Conservation (phyloP, 1,284 basidiomycete species). For the Anthracocystis setariae region DNA sequence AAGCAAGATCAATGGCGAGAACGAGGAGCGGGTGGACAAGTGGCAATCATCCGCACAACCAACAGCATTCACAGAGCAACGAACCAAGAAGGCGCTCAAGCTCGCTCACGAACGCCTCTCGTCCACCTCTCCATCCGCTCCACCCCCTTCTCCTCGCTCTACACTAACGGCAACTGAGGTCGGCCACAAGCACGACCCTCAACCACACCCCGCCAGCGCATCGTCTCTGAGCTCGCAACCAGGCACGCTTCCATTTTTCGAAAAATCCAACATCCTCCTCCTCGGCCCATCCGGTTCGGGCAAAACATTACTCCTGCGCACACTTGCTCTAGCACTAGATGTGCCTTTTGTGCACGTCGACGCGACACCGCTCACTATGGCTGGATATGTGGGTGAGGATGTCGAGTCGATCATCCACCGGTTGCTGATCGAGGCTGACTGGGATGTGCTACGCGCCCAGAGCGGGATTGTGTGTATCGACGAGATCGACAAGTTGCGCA, state of each 20-base stretch:
- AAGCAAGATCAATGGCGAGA: background rate
- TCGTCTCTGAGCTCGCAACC: constrained; percentile 22
- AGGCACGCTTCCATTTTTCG: constrained; percentile 70
- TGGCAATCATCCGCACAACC: constrained; percentile 27
- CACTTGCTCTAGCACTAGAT: constrained; percentile 47
- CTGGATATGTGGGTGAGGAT: constrained; percentile 60
- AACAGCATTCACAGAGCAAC: constrained; percentile 30
- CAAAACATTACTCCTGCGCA: constrained; percentile 53
- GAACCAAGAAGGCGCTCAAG: constrained; percentile 22
- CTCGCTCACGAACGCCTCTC: constrained; percentile 21
- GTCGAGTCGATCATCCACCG: constrained; percentile 52
- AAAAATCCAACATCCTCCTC: constrained; percentile 85
- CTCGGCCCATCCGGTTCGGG: constrained; percentile 75
- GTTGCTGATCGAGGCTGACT: constrained; percentile 37
- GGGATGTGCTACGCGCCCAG: constrained; percentile 45
- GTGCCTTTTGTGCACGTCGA: constrained; percentile 58
- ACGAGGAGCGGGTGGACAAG: constrained; percentile 15
- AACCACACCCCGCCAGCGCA: background rate
- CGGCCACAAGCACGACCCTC: background rate
- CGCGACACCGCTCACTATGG: constrained; percentile 55
- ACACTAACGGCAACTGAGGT: too few relatives aligned
- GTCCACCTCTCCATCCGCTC: background rate
- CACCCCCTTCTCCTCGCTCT: background rate
- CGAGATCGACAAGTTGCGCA: constrained; percentile 86
- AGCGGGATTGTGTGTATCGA: constrained; percentile 87